phyloP scores from a whole-genome alignment of 257 asterid species.

The Cordia subcordata region DNA sequence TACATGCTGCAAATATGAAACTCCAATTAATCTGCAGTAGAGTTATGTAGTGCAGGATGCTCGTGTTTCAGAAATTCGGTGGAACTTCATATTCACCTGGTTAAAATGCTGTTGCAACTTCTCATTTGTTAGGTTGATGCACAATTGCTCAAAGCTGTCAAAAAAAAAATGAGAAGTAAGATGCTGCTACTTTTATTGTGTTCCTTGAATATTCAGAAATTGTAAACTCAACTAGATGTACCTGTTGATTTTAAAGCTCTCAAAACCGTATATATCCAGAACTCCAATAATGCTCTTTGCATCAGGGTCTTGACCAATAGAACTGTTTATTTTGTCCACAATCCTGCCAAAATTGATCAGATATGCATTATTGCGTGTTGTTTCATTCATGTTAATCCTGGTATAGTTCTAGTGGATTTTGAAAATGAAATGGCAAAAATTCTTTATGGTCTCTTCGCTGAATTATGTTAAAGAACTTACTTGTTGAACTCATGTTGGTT shows the following conservation, averaged over 20 bases:
- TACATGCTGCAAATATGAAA: constrained; percentile 59
- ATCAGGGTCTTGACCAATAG: constrained; percentile 87
- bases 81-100: constrained; percentile 47
- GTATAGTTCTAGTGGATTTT: too few species aligned
- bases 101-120: constrained; percentile 98
- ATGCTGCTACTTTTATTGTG: constrained; percentile 12
- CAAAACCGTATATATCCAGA: constrained; percentile 91
- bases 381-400: too few species aligned
- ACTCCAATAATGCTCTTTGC: constrained; percentile 92
- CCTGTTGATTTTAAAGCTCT: constrained; percentile 96
- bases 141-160: constrained; percentile 81
- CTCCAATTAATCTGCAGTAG: constrained; percentile 12
- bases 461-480: too few species aligned
- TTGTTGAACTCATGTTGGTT: too few species aligned
- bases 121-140: constrained; percentile 92
- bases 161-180: constrained; percentile 7
- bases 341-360: constrained; percentile 48
- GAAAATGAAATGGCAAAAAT: too few species aligned
- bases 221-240: constrained; percentile 10
- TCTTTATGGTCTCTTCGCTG: too few species aligned
- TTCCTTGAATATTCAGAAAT: not conserved
- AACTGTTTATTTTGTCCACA: constrained; percentile 89
- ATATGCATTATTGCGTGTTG: constrained; percentile 1
- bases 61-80: not conserved
- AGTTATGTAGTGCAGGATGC: not conserved